Conservation (phyloP, 177 flowering plant species). For the Vitis hybrid region DNA sequence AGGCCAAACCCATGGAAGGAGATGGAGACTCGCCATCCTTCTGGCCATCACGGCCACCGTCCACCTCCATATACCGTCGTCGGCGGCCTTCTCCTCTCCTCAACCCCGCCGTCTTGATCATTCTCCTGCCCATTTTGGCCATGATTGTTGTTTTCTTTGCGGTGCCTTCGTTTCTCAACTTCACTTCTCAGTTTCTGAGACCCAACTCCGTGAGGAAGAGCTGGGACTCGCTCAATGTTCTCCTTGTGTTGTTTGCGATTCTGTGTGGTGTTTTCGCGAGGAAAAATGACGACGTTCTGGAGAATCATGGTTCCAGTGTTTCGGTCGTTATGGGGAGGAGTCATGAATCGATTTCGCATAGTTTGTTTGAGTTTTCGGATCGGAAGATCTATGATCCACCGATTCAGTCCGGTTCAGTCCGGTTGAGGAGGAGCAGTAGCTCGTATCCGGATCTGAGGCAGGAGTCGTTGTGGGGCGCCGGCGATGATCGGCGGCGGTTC, state of each 20-base stretch:
- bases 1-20: slow-evolving; percentile 1
- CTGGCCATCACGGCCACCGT: slow-evolving; percentile 14
- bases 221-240: slow-evolving; percentile 53
- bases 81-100: slow-evolving; percentile 25
- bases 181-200: slow-evolving; percentile 25
- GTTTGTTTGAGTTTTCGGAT: slow-evolving; percentile 36
- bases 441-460: slow-evolving; percentile 77
- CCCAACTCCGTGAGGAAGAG: slow-evolving; percentile 37
- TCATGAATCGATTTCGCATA: slow-evolving; percentile 6
- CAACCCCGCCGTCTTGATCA: slow-evolving; percentile 37
- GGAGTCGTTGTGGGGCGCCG: slow-evolving; percentile 32
- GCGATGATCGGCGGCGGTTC: slow-evolving; percentile 34
- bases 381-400: slow-evolving; percentile 18
- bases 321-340: neutral
- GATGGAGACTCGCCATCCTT: slow-evolving; percentile 21
- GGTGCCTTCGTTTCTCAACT: slow-evolving; percentile 34
- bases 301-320: neutral
- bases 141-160: slow-evolving; percentile 34
- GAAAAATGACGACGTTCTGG: slow-evolving; percentile 2
- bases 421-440: slow-evolving; percentile 66
- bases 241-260: slow-evolving; percentile 53
- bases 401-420: slow-evolving; percentile 8
- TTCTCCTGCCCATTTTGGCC: slow-evolving; percentile 34
- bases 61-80: slow-evolving; percentile 20
- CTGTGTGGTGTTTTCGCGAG: slow-evolving; percentile 54